These are phyloP conservation scores for Puccinia horiana DNA, from an alignment of 1,284 basidiomycete genomes.

Conservation along the genomic window DNA sequence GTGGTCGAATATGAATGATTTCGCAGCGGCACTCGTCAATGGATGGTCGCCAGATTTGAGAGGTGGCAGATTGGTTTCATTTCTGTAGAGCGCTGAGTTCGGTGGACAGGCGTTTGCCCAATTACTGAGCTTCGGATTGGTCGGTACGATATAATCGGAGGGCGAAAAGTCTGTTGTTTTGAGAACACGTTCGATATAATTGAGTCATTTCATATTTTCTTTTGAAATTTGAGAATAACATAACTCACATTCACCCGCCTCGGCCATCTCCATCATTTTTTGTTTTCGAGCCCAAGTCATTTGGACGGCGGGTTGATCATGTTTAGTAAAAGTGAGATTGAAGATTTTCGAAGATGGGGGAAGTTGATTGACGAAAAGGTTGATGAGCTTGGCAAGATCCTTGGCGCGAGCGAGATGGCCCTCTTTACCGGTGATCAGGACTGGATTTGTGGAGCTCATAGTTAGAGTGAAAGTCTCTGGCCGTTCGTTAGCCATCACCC, in stretches of 20 bases:
- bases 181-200: not conserved
- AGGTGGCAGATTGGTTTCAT: slow-evolving; percentile 13
- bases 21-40: not conserved
- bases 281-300: slow-evolving; percentile 47
- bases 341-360: not conserved
- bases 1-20: slow-evolving; percentile 57
- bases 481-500: slow-evolving; percentile 46
- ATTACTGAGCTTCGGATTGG: slow-evolving; percentile 52
- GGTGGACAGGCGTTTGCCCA: slow-evolving; percentile 55
- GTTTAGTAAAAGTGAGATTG: slow-evolving; percentile 47
- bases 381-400: slow-evolving; percentile 41
- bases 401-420: slow-evolving; percentile 38
- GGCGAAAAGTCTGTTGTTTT: slow-evolving; percentile 51
- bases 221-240: not conserved
- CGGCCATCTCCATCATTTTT: slow-evolving; percentile 48
- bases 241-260: slow-evolving; percentile 43
- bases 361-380: slow-evolving; percentile 12
- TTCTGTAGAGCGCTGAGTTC: slow-evolving; percentile 51
- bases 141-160: slow-evolving; percentile 53
- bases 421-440: slow-evolving; percentile 26
- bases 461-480: slow-evolving; percentile 46
- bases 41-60: slow-evolving; percentile 27
- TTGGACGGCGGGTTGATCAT: slow-evolving; percentile 49
- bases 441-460: not conserved
- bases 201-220: not conserved